phyloP scores from a whole-genome alignment of 345 rosid species.

The Salix udensis region DNA sequence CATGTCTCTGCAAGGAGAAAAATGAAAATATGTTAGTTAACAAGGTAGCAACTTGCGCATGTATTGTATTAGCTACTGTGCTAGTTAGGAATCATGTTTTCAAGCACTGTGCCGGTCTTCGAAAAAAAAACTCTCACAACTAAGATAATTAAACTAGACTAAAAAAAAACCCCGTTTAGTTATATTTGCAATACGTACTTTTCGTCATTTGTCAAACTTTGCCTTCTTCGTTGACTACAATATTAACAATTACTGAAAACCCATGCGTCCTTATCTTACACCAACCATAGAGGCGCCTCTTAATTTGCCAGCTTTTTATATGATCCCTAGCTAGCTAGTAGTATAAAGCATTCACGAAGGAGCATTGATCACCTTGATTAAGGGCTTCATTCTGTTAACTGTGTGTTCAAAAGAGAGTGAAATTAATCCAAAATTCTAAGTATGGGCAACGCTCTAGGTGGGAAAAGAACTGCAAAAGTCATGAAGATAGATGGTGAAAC shows the following conservation, averaged over 20 bases:
- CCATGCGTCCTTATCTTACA: slow-evolving; percentile 7
- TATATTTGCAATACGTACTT: neutral
- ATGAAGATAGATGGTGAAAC: slow-evolving; percentile 92
- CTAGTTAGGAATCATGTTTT: no score
- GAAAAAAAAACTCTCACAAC: no score
- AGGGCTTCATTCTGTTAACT: neutral
- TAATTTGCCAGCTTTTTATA: neutral
- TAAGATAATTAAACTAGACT: neutral
- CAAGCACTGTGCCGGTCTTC: no score
- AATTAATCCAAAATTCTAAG: neutral
- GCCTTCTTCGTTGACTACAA: slow-evolving; percentile 50
- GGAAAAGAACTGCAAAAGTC: slow-evolving; percentile 53
- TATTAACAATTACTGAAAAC: neutral
- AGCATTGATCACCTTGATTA: neutral
- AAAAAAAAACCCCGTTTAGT: neutral
- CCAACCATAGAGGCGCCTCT: slow-evolving; percentile 5
- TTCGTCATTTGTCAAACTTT: slow-evolving; percentile 29
- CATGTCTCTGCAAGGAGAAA: no score
- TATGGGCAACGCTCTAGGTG: slow-evolving; percentile 78
- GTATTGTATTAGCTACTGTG: no score
- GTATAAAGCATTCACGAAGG: neutral
- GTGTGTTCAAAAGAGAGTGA: neutral
- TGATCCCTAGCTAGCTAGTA: no score
- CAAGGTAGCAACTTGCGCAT: no score
- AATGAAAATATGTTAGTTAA: no score